Conservation (phyloP, 495 filamentous ascomycete species). For the Glonium stellatum region DNA sequence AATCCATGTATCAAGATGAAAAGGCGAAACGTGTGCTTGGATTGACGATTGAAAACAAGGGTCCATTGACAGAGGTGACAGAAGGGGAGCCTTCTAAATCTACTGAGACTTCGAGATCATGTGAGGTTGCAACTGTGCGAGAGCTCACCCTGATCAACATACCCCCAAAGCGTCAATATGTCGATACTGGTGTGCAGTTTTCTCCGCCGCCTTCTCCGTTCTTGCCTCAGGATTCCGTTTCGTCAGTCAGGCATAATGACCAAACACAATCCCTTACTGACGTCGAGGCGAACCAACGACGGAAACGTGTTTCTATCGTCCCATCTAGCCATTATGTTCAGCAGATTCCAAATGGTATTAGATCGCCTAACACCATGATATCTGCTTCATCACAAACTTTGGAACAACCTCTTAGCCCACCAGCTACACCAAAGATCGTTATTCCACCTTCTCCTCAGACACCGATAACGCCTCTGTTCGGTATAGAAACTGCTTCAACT, state of each 20-base stretch:
- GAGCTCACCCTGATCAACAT: constrained; percentile 5
- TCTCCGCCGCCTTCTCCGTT: constrained; percentile 73
- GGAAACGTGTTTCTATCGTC: constrained; percentile 51
- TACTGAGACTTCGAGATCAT: constrained; percentile 4
- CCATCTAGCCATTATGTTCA: constrained; percentile 35
- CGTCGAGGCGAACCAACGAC: constrained; percentile 63
- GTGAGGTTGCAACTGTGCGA: constrained; percentile 2
- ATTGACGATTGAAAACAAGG: constrained; percentile 23
- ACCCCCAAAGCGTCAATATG: constrained; percentile 42
- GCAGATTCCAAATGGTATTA: constrained; percentile 10
- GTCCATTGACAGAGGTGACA: constrained; percentile 1
- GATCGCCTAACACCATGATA: constrained; percentile 47
- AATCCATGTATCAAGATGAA: constrained; percentile 31
- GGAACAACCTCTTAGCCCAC: constrained; percentile 59
- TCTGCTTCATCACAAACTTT: constrained; percentile 67
- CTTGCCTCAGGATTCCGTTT: constrained; percentile 16
- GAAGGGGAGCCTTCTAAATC: constrained; percentile 16
- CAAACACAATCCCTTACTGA: constrained; percentile 42
- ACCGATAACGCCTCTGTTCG: constrained; percentile 15
- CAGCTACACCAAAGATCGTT: constrained; percentile 52
- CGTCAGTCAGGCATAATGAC: constrained; percentile 7
- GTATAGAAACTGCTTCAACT: constrained; percentile 42
- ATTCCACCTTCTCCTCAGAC: constrained; percentile 34
- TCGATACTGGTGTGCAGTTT: constrained; percentile 71
- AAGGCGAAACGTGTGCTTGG: constrained; percentile 41